Evolutionary conservation across 306 rosid genomes (phyloP).

Genomic region (Cicer yamashitae): DNA sequence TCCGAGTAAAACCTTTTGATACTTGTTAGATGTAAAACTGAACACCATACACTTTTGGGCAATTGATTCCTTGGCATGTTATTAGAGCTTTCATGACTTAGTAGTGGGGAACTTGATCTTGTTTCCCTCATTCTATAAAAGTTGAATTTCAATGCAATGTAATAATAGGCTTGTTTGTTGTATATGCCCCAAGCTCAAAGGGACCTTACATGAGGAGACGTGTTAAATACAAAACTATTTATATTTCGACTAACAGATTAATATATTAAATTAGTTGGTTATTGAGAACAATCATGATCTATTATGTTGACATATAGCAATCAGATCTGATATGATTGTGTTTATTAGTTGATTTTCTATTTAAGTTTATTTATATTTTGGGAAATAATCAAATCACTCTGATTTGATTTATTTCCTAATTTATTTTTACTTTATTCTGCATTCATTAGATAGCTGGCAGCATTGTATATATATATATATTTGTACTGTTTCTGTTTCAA

Average conservation of each 20-base stretch:
- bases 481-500: no score
- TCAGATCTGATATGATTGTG: no score
- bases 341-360: no score
- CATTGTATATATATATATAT: no score
- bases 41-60: constrained; percentile 22
- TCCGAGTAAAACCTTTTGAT: constrained; percentile 7
- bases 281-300: constrained; percentile 30
- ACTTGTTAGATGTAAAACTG: constrained; percentile 6
- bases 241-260: constrained; percentile 17
- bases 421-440: no score
- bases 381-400: no score
- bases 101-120: constrained; percentile 11
- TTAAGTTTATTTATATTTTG: no score
- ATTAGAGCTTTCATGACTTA: constrained; percentile 15
- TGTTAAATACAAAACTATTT: constrained; percentile 21
- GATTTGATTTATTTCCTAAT: no score
- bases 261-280: constrained; percentile 16
- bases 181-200: constrained; percentile 4
- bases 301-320: no score
- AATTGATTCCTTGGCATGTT: constrained; percentile 19
- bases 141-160: constrained; percentile 23
- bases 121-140: constrained; percentile 4
- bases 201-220: not conserved
- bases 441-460: no score
- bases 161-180: not conserved